Evolutionary conservation across 2,329 filamentous ascomycete genomes (phyloP).

Genomic region (Colletotrichum noveboracense): DNA sequence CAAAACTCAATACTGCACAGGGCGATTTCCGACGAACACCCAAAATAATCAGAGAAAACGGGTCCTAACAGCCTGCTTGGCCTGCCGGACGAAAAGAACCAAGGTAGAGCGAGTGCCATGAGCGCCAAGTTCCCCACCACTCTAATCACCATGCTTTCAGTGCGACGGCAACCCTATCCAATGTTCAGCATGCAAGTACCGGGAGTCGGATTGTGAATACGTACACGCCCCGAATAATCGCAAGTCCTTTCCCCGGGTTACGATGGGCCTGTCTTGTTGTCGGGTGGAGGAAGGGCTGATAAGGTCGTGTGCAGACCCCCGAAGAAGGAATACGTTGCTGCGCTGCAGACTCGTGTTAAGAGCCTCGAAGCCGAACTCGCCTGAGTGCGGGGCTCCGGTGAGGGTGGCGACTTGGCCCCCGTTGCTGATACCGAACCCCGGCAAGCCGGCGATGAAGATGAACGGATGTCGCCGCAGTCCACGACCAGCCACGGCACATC

Average conservation of each 20-base stretch:
- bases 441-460: not conserved
- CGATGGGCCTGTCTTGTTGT: not conserved
- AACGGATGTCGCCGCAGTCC: not conserved
- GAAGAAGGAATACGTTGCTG: not conserved
- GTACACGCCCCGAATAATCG: not conserved
- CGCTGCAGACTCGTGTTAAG: not conserved
- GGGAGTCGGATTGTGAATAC: not conserved
- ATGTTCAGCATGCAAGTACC: not conserved
- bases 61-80: not conserved
- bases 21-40: not conserved
- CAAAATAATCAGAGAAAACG: not conserved
- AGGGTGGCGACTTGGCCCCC: not conserved
- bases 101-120: not conserved
- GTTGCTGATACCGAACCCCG: not conserved
- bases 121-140: rapidly evolving
- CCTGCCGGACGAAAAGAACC: not conserved
- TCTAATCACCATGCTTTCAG: not conserved
- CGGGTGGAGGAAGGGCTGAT: not conserved
- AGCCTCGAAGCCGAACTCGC: not conserved
- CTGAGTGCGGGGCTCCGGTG: not conserved
- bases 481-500: too few species aligned
- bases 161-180: not conserved
- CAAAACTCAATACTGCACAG: rapidly evolving
- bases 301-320: not conserved
- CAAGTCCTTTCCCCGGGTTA: not conserved